Base-by-base conservation (phyloP, 768 basidiomycete genomes). In the Podaxis rugospora region DNA sequence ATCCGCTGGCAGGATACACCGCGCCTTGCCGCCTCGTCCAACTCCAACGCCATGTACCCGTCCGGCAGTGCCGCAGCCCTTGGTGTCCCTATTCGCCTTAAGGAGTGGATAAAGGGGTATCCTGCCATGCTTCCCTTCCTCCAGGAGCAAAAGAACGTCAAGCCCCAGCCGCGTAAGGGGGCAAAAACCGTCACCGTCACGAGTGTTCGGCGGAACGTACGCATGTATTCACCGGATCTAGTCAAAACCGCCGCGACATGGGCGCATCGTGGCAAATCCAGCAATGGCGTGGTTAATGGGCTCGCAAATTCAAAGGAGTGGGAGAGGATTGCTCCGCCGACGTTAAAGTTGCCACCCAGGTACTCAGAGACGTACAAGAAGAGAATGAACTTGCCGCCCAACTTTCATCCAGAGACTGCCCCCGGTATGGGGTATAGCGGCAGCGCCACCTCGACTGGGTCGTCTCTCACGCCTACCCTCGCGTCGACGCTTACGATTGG, bases 91-190 rank as follows among this genome's bases (percentile, higher is more conserved):
- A 83, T 85, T 13, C 85, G 92, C n/a, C 85, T 97, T 63, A 89
- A 90, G 67, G 88, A 92, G 65, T 95, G 93, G 92, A 90, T 96
- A 63, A 83, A 89, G 62, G 91, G 91, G 2, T 97, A 98, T 68
- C 93, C 94, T 0, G 71, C 85, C 7, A 92, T 88, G 82, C 76
- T 96, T 3, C 84, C 91, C 1, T 75, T 78, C 51, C 79, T 90
- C 36, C 82, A 78, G 35, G 71, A 82, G 53, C 74, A 74, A 56
- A 79, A 80, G 65, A 75, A 80, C 28, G 74, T 76, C 3, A 82
- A 79, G 14, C 83, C 85, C 0, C 83, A 87, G 62, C 83, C 92
- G 0, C 82, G 95, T 25, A 82, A 85, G 21, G 94, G 93, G 0
- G 88, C 88, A 1, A 83, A 88, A 44, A 87, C 89, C 0, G 79